phyloP scores from a whole-genome alignment of 2,329 filamentous ascomycete species.

The Aspergillus ruber region DNA sequence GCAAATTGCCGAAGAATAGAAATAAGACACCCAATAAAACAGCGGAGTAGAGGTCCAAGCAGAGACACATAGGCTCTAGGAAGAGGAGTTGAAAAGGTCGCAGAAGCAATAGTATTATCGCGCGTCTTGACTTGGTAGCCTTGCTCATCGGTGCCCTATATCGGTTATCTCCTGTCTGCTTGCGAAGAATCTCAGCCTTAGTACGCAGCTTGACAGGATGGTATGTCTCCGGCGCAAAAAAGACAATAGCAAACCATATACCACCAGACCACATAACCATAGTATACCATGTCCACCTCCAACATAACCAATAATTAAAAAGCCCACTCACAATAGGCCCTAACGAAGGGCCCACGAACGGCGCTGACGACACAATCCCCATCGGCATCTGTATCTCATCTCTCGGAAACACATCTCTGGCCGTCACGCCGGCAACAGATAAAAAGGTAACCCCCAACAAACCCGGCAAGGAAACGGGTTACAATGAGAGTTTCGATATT shows the following conservation, averaged over 20 bases:
- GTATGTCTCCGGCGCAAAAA: conserved; percentile 80
- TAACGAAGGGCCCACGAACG: conserved; percentile 8
- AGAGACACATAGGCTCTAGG: conserved; percentile 74
- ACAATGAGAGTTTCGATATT: conserved; percentile 72
- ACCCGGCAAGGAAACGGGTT: conserved; percentile 58
- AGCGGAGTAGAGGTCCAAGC: conserved; percentile 70
- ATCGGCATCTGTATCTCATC: conserved; percentile 10
- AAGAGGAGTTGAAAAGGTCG: conserved; percentile 69
- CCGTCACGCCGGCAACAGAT: conserved; percentile 59
- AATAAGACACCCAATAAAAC: conserved; percentile 76
- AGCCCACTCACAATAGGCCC: conserved; percentile 10
- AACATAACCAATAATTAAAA: conserved; percentile 12
- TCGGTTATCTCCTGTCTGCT: conserved; percentile 63
- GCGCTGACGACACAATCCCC: conserved; percentile 7
- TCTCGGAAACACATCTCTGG: conserved; percentile 10
- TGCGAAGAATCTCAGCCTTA: conserved; percentile 57
- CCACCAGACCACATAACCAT: conserved; percentile 68
- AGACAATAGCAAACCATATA: conserved; percentile 55
- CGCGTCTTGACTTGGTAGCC: conserved; percentile 15
- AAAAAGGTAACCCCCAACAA: conserved; percentile 44
- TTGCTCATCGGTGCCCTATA: conserved; percentile 71
- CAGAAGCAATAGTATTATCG: conserved; percentile 58
- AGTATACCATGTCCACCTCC: conserved; percentile 73
- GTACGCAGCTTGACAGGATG: conserved; percentile 38
- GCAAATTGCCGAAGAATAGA: conserved; percentile 80